Evolutionary conservation across 371 early-diverging fungal species (phyloP).

Genomic region (Mortierella sp.): DNA sequence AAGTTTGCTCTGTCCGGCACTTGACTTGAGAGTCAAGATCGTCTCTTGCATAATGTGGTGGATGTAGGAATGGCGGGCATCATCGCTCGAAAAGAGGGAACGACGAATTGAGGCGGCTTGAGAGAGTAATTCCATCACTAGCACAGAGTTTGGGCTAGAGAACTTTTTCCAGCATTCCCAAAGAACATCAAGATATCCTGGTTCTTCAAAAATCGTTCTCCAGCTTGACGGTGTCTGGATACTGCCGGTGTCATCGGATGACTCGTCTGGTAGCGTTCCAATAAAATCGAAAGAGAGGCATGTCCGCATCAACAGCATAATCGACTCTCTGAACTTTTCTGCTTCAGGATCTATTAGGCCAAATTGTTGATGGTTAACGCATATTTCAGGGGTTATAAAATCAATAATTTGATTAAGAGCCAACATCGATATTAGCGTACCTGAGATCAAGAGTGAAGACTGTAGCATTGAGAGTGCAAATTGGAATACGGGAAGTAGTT

Average conservation of each 20-base stretch:
- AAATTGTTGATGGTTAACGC: too few species aligned
- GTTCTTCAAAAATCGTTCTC: slow-evolving; percentile 81
- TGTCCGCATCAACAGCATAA: slow-evolving; percentile 73
- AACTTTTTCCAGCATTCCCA: slow-evolving; percentile 75
- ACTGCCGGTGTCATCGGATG: slow-evolving; percentile 87
- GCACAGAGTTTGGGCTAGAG: slow-evolving; percentile 29
- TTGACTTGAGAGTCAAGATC: slow-evolving; percentile 72
- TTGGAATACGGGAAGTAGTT: slow-evolving; percentile 81
- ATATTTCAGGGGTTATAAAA: too few species aligned
- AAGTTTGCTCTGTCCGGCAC: slow-evolving; percentile 65
- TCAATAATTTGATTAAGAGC: too few species aligned
- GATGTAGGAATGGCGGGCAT: slow-evolving; percentile 77
- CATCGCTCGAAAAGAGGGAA: slow-evolving; percentile 83
- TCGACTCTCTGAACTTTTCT: slow-evolving; percentile 69
- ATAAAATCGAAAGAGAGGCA: slow-evolving; percentile 90
- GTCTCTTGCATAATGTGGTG: slow-evolving; percentile 79
- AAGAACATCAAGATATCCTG: slow-evolving; percentile 75
- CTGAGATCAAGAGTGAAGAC: slow-evolving; percentile 25
- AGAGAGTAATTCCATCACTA: slow-evolving; percentile 88
- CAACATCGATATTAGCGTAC: neutral
- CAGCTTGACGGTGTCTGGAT: slow-evolving; percentile 86
- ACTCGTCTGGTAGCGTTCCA: slow-evolving; percentile 88
- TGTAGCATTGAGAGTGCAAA: slow-evolving; percentile 72
- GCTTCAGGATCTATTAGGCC: slow-evolving; percentile 59
- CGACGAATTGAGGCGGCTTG: slow-evolving; percentile 86